Evolutionary conservation across 164 flowering plant species (phyloP), one percentile per base, ranked within the genome.

Genomic region (Tinospora cordifolia): DNA sequence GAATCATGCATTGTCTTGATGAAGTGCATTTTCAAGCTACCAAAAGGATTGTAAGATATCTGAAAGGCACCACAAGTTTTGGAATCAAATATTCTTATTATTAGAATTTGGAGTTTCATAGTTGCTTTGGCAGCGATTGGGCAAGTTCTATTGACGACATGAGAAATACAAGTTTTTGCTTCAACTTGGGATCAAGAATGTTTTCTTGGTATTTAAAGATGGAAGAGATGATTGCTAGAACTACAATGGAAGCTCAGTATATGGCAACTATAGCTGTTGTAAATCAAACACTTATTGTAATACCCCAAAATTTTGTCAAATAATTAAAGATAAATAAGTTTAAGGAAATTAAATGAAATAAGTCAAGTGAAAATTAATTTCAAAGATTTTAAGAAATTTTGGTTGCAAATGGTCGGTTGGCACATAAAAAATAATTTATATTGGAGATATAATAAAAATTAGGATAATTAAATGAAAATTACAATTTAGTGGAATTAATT

Each of bases 41-140:
- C 17, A 68, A 68, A 14, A 38, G 47, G 11, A 44, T 68, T 34
- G 26, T 36, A 7, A 11, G 63, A 30, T 67, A 47, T 21, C 11
- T 44, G 0, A 17, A 24, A 15, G 71, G 49, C 36, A 30, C 36
- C 2, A 30, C 36, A 30, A 6, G 6, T n/a, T 69, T 2, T 62
- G 72, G 47, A 15, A 70, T 62, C 9, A 49, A 49, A 49, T 49
- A 14, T 8, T 3, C 6, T 60, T 14, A 12, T 15, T 14, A 21
- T 49, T 3, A 15, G 10, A 22, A 64, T 51, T 71, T 51, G 8
- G 30, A 47, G 10, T 26, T 76, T 17, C 10, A 10, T 62, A 75
- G 75, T 3, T 49, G 2, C 17, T 51, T 22, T 51, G 24, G 19
- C 30, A 72, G 72, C 72, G 75, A 71, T 68, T 72, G 79, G 75